Conservation (phyloP, 1,284 basidiomycete species). For the Cryptococcus hybrid region DNA sequence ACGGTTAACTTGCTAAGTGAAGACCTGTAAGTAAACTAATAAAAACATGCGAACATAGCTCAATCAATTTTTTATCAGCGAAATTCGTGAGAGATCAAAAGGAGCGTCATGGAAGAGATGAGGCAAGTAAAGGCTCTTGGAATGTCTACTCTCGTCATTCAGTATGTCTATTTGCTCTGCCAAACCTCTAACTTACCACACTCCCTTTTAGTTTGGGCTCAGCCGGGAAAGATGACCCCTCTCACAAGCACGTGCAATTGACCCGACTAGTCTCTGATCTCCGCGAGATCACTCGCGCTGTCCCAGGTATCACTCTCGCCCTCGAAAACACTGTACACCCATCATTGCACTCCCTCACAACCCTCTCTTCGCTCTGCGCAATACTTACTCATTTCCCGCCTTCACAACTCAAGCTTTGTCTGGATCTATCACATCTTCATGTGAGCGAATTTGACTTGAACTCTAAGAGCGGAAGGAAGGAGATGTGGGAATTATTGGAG, state of each 20-base stretch:
- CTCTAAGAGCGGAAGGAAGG: conserved; percentile 1
- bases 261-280: conserved; percentile 5
- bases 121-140: conserved; percentile 7
- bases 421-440: conserved; percentile 25
- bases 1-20: conserved; percentile 15
- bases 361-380: neutral
- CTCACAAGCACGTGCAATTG: neutral
- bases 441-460: conserved; percentile 16
- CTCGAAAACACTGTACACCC: conserved; percentile 18
- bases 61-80: neutral
- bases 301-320: conserved; percentile 7
- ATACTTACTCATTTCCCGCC: conserved; percentile 5
- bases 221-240: neutral
- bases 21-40: conserved; percentile 9
- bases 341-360: conserved; percentile 6
- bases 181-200: neutral
- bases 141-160: conserved; percentile 15
- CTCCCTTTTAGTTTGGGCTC: conserved; percentile 8
- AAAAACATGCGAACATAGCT: neutral
- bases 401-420: conserved; percentile 16
- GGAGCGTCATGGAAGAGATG: conserved; percentile 14
- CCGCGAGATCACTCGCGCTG: conserved; percentile 1
- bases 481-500: conserved; percentile 9
- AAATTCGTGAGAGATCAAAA: conserved; percentile 5
- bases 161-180: conserved; percentile 8